phyloP scores from a whole-genome alignment of 371 early-diverging fungal genomes.

The Choanephora cucurbitarum region DNA sequence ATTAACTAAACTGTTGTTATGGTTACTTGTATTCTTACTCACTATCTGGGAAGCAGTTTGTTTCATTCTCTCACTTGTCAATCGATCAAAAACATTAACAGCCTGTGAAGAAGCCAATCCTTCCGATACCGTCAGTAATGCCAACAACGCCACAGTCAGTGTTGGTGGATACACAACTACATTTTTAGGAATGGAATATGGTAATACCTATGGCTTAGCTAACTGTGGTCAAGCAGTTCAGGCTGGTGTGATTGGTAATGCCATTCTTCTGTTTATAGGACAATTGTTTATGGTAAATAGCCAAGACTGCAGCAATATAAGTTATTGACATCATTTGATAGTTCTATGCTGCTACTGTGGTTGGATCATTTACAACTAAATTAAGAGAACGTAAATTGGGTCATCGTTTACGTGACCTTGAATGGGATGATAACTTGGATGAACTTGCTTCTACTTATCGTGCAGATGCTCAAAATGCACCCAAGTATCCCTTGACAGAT shows the following conservation, averaged over 20 bases:
- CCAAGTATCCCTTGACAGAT: slow-evolving; percentile 41
- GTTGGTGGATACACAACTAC: slow-evolving; percentile 40
- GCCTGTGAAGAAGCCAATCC: slow-evolving; percentile 40
- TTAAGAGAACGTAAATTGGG: slow-evolving; percentile 48
- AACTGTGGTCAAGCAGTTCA: slow-evolving; percentile 52
- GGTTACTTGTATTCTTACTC: slow-evolving; percentile 37
- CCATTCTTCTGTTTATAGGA: slow-evolving; percentile 46
- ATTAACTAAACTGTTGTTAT: slow-evolving; percentile 39
- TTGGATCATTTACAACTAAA: slow-evolving; percentile 39
- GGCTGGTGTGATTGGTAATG: slow-evolving; percentile 49
- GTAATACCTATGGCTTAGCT: slow-evolving; percentile 49
- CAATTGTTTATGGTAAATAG: slow-evolving; percentile 40
- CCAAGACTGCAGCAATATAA: too few relatives aligned
- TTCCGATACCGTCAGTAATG: neutral
- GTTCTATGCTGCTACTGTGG: slow-evolving; percentile 44
- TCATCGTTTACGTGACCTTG: slow-evolving; percentile 50
- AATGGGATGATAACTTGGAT: slow-evolving; percentile 50
- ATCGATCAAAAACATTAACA: slow-evolving; percentile 32
- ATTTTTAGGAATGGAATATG: slow-evolving; percentile 49
- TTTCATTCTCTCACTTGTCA: slow-evolving; percentile 42
- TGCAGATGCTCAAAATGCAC: slow-evolving; percentile 41
- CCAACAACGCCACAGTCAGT: slow-evolving; percentile 13
- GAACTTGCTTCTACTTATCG: slow-evolving; percentile 43
- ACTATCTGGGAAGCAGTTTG: slow-evolving; percentile 41
- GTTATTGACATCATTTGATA: slow-evolving; percentile 16